A percentile compares a stretch with the other conserved stretches of the same genome.
phyloP scores from a whole-genome alignment of 805 yeast species.

The Lachancea nothofagi region DNA sequence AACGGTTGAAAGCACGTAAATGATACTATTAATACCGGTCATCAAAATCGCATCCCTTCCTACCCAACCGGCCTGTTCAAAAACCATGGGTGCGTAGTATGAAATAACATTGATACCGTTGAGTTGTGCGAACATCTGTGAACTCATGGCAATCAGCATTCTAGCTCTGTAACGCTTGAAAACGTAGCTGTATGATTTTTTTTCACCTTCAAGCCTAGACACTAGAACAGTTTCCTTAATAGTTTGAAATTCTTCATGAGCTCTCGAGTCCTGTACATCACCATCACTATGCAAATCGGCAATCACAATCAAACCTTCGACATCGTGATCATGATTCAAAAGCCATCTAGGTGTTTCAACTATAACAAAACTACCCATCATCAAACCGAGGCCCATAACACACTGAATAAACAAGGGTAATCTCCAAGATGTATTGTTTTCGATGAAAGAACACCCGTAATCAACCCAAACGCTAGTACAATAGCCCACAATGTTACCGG shows the following conservation, averaged over 20 bases:
- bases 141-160: constrained; percentile 80
- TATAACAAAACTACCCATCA: constrained; percentile 68
- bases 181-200: constrained; percentile 64
- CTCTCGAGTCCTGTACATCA: constrained; percentile 59
- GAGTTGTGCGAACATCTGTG: constrained; percentile 88
- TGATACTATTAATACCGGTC: constrained; percentile 74
- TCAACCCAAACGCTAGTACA: constrained; percentile 84
- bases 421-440: constrained; percentile 66
- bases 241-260: constrained; percentile 66
- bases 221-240: constrained; percentile 77
- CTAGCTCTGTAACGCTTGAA: constrained; percentile 71
- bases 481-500: constrained; percentile 81
- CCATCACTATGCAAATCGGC: constrained; percentile 80
- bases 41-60: constrained; percentile 83
- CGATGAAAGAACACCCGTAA: constrained; percentile 60
- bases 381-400: constrained; percentile 60
- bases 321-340: constrained; percentile 70
- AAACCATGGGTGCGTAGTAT: constrained; percentile 89
- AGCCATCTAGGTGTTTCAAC: constrained; percentile 92
- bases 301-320: constrained; percentile 79
- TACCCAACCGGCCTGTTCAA: constrained; percentile 92
- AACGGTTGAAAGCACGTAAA: constrained; percentile 60
- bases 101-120: constrained; percentile 91
- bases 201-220: constrained; percentile 75
- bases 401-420: constrained; percentile 74